A percentile compares a stretch with the other conserved stretches of the same genome.
Evolutionary conservation across 768 basidiomycete genomes (phyloP).

Genomic region (Albatrellus ellisii): DNA sequence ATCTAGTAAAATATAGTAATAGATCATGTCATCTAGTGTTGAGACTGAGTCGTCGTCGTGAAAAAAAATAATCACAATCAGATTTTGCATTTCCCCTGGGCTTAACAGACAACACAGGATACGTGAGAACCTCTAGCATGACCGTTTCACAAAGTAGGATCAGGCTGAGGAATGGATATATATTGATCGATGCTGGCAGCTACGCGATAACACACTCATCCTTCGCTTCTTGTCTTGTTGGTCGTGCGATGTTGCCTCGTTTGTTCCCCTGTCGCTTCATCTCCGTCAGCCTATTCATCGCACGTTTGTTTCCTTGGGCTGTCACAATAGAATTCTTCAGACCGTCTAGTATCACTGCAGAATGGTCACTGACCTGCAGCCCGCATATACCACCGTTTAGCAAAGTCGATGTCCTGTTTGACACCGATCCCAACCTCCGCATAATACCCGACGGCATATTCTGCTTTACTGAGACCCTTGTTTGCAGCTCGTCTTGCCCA

Average conservation of each 20-base stretch:
- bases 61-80: too few species aligned
- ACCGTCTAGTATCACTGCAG: background rate
- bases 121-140: too few species aligned
- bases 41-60: too few species aligned
- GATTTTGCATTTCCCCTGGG: too few species aligned
- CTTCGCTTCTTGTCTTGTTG: slow-evolving; percentile 87
- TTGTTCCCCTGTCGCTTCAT: slow-evolving; percentile 85
- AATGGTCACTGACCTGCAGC: slow-evolving; percentile 61
- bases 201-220: slow-evolving; percentile 80
- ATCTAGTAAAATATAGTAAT: too few species aligned
- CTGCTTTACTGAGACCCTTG: slow-evolving; percentile 92
- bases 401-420: slow-evolving; percentile 90
- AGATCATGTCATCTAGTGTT: too few species aligned
- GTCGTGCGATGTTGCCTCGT: slow-evolving; percentile 62
- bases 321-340: slow-evolving; percentile 1
- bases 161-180: too few species aligned
- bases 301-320: slow-evolving; percentile 98
- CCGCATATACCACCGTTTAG: slow-evolving; percentile 98
- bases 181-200: background rate
- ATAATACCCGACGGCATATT: slow-evolving; percentile 98
- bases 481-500: slow-evolving; percentile 97
- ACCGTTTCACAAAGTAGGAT: too few species aligned
- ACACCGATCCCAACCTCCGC: slow-evolving; percentile 96
- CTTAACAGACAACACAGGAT: too few species aligned
- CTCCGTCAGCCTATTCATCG: slow-evolving; percentile 91